Percentiles rank a stretch among this genome's conserved stretches.
These are phyloP conservation scores for Pleurotus citrinopileatus DNA, from an alignment of 768 basidiomycete species.

Conservation along the genomic window DNA sequence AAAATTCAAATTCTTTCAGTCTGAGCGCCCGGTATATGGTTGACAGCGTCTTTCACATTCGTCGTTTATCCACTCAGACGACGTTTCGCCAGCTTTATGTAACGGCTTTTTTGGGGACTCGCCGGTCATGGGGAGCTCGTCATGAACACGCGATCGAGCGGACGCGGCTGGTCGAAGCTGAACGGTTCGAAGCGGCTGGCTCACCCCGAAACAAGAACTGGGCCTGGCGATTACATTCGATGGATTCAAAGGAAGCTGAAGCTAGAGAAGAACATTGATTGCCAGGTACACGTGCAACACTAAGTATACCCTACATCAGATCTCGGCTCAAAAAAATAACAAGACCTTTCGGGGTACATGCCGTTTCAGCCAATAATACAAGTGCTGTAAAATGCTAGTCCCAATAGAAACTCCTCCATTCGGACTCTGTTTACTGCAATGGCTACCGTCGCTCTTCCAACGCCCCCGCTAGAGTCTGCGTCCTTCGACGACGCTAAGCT, in stretches of 20 bases:
- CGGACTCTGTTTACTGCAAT: background rate
- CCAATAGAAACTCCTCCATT: background rate
- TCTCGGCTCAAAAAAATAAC: background rate
- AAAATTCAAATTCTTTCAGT: no score
- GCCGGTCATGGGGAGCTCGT: no score
- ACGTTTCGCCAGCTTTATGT: no score
- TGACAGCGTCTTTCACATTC: no score
- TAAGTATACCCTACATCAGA: background rate
- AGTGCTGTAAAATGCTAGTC: background rate
- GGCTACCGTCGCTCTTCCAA: background rate
- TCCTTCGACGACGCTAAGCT: constrained; percentile 1
- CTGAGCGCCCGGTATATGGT: no score
- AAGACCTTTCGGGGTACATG: background rate
- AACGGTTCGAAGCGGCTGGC: no score
- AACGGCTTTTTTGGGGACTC: no score
- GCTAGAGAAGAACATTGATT: background rate
- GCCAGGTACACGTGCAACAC: background rate
- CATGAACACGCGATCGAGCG: no score
- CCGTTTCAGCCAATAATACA: background rate
- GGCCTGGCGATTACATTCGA: background rate
- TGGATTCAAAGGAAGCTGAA: background rate
- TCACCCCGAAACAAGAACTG: no score
- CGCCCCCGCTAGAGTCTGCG: background rate
- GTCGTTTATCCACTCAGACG: no score
- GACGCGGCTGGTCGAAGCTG: no score